These are phyloP conservation scores for Aegilops speltoides DNA, from an alignment of 176 grass and related monocot species.

Conservation along the genomic window DNA sequence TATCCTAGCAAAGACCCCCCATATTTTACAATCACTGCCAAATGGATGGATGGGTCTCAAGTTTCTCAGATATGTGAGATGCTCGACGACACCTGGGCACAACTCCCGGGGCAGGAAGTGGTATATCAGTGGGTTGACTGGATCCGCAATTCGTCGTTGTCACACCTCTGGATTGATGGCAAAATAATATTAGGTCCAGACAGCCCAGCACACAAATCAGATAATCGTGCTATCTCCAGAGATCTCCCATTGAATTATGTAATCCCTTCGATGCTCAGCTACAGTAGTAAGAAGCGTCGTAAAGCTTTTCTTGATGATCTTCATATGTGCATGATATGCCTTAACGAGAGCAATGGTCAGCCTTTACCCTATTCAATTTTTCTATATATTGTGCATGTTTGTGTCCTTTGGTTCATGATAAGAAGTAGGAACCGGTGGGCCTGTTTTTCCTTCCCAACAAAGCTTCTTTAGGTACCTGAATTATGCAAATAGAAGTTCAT, in stretches of 20 bases:
- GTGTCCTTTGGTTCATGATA: too few relatives aligned
- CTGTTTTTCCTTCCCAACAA: not conserved
- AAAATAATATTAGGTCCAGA: conserved; percentile 28
- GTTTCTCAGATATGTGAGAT: conserved; percentile 47
- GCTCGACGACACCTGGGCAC: conserved; percentile 49
- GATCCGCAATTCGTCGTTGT: conserved; percentile 35
- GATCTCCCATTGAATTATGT: conserved; percentile 19
- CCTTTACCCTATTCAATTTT: not conserved
- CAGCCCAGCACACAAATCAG: not conserved
- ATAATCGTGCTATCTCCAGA: conserved; percentile 38
- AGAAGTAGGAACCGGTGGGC: not conserved
- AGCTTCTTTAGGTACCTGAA: not conserved
- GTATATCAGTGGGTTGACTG: conserved; percentile 59
- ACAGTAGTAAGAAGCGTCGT: conserved; percentile 24
- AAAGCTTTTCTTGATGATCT: conserved; percentile 44
- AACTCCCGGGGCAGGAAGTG: conserved; percentile 40
- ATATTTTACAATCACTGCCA: conserved; percentile 40
- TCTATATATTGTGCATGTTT: not conserved
- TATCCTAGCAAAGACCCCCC: conserved; percentile 53
- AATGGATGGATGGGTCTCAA: conserved; percentile 48
- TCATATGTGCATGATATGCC: conserved; percentile 44
- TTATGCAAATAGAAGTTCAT: not conserved
- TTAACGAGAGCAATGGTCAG: not conserved
- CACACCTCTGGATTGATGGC: conserved; percentile 42
- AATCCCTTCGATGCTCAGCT: conserved; percentile 48